Conservation (phyloP, 805 yeast species). For the Kluyveromyces siamensis region DNA sequence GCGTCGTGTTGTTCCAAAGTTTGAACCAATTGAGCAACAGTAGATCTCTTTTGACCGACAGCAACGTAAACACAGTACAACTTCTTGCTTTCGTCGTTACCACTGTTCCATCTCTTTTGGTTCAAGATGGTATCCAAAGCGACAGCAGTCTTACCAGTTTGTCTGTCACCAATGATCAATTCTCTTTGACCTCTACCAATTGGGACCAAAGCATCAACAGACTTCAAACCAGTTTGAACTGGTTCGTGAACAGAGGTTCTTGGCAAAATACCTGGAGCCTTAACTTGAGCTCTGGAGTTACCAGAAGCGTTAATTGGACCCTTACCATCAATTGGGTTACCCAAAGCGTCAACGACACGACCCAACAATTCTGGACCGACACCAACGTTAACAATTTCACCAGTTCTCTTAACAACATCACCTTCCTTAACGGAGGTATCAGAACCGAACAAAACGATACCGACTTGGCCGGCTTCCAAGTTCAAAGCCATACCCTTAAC, state of each 20-base stretch:
- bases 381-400: conserved; percentile 98
- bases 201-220: conserved; percentile 98
- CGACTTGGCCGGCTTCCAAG: conserved; percentile 99
- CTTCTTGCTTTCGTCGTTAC: conserved; percentile 92
- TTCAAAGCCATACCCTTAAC: conserved; percentile 99
- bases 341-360: conserved; percentile 98
- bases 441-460: conserved; percentile 99
- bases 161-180: conserved; percentile 99
- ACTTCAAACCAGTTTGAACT: conserved; percentile 99
- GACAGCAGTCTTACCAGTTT: conserved; percentile 99
- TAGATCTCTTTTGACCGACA: conserved; percentile 99
- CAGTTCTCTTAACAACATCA: conserved; percentile 99
- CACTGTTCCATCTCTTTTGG: conserved; percentile 98
- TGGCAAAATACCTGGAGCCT: conserved; percentile 99
- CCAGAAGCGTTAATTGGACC: conserved; percentile 89
- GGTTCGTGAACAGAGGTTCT: conserved; percentile 98
- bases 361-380: conserved; percentile 98
- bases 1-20: conserved; percentile 98
- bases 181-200: conserved; percentile 99
- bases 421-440: conserved; percentile 98
- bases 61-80: conserved; percentile 99
- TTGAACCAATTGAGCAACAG: conserved; percentile 99
- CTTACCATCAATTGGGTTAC: conserved; percentile 99
- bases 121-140: conserved; percentile 97
- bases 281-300: conserved; percentile 92